Evolutionary conservation across 1,284 basidiomycete species (phyloP).

Genomic region (Irpex rosettiformis): DNA sequence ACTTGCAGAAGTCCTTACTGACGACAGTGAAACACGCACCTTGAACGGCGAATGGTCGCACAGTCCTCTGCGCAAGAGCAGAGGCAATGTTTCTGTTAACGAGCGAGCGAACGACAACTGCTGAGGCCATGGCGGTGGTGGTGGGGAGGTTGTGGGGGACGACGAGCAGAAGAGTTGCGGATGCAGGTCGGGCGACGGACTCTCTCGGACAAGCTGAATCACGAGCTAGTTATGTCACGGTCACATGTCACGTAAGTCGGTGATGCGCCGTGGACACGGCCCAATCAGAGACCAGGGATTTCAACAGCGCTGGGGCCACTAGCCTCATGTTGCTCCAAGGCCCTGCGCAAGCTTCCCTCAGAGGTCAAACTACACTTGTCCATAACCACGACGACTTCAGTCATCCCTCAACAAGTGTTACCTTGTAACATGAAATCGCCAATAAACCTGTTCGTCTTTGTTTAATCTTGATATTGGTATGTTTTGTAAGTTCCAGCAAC

Average conservation of each 20-base stretch:
- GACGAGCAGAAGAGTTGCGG: constrained; percentile 9
- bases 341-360: background rate
- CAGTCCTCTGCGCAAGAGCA: constrained; percentile 36
- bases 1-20: constrained; percentile 22
- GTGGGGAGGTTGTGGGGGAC: constrained; percentile 29
- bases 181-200: constrained; percentile 9
- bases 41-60: constrained; percentile 30
- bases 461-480: too few relatives aligned
- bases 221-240: constrained; percentile 9
- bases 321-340: too few relatives aligned
- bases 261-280: background rate
- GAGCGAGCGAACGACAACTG: constrained; percentile 46
- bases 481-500: too few relatives aligned
- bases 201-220: constrained; percentile 13
- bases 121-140: constrained; percentile 45
- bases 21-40: constrained; percentile 22
- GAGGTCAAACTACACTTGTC: background rate
- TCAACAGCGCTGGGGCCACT: background rate
- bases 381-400: background rate
- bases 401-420: too few relatives aligned
- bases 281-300: background rate
- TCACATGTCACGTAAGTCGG: constrained; percentile 1
- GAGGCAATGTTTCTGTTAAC: constrained; percentile 40
- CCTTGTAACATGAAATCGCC: too few relatives aligned
- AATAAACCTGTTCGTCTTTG: too few relatives aligned